Base-by-base conservation (phyloP, 2,329 filamentous ascomycete species). In the Pezicula carpinea region DNA sequence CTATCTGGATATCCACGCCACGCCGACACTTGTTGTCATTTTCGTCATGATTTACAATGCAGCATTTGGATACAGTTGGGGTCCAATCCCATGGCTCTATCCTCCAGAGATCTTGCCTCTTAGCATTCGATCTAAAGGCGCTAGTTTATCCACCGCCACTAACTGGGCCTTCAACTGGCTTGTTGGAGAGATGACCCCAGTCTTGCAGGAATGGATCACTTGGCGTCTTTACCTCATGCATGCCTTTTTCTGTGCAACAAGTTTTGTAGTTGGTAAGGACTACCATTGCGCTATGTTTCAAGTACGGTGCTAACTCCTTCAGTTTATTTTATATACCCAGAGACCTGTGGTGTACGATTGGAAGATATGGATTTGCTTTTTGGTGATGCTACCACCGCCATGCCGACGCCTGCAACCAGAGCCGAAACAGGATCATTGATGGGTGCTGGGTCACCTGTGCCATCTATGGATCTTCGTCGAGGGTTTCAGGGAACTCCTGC, bases 141-240 rank as follows among this genome's bases (percentile, higher is more conserved):
- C 93, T 45, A 96, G 90, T 77, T 70, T 99, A 65, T 96, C 92
- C 51, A 97, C 93, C 2, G 93, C 93, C 15, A 85, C 91, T 26
- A 99, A 99, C 65, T 99, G 93, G 93, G 90, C 92, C 1, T 96
- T 93, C 69, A 99, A 99, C 69, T 99, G 90, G 87, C 74, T 97
- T 21, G 93, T 97, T 3, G 93, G 93, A 56, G 89, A 95, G 68
- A 80, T 97, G 75, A 99, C 93, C 0, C 93, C 93, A 2, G 83
- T 97, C 46, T 73, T 97, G 50, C 92, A 99, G 66, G 89, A 93
- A 59, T 82, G 78, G 69, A 97, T 99, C 60, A 81, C 86, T 59
- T 99, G 93, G 93, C 82, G 93, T 29, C 74, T 97, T 51, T 99
- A 99, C 62, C 77, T 99, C 40, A 75, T 99, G 14, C 93, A 99